Evolutionary conservation across 2,329 filamentous ascomycete genomes (phyloP), one percentile per base, ranked within the genome.

Genomic region (Phyllosticta citriasiana): DNA sequence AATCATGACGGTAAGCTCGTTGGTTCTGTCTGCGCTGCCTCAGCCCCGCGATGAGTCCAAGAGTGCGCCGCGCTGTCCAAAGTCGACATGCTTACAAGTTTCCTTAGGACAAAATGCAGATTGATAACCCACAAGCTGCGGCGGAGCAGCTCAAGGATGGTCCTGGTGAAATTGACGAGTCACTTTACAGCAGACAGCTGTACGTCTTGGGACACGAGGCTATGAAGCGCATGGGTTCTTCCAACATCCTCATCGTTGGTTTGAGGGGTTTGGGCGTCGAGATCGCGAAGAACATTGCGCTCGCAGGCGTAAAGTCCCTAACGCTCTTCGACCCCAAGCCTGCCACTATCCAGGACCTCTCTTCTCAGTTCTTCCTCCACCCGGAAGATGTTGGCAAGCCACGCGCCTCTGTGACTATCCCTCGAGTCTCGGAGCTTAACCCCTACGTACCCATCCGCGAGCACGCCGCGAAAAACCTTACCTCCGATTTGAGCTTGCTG

Each of bases 141-240:
- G 79, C 82, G 63, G 81, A 84, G 73, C 78, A 82, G 76, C 79
- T 85, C 67, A 85, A 85, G 69, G 71, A 77, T 62, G 72, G 71
- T 63, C 78, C 82, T 68, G 83, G 82, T 67, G 84, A 86, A 67
- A 87, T 87, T 67, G 84, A 87, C 68, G 84, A 87, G 74, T 85
- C 83, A 51, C 75, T 87, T 60, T 87, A 87, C 77, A 86, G 84
- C 72, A 77, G 84, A 67, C 84, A 87, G 76, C 81, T 87, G 57
- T 88, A 88, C 69, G 85, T 88, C 61, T 82, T 88, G 61, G 85
- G 94, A 61, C 85, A 88, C 71, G 85, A 88, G 74, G 85, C 94
- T 66, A 99, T 99, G 94, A 97, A 96, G 82, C 91, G 94, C 71
- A 99, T 99, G 94, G 85, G 92, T 71, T 89, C 91, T 64, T 97